Base-by-base conservation (phyloP, 257 asterid genomes). In the Capsicum chinense region DNA sequence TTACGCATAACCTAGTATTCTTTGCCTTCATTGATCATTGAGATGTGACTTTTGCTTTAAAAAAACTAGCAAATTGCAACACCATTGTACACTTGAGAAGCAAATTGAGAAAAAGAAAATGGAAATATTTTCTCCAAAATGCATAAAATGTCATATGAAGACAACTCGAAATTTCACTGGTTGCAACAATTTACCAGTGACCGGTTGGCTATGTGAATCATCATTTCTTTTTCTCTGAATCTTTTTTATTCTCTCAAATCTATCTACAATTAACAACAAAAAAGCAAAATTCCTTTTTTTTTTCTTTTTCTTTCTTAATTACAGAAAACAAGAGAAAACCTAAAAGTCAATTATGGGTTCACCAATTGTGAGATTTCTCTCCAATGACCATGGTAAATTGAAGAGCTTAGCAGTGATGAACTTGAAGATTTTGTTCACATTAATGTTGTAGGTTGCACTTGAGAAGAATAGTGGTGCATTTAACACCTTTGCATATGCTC, bases 281-380 rank as follows among this genome's bases (percentile, higher is more conserved):
- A 54, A 48, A 8, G 14, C 37, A 82, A 52, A 50, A 1, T 19
- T 9, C 17, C 10, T 19, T 60, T 19, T 60, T 19, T 19, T 62
- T 6, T 63, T 37, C 9, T 3, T 13, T 1, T 26, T 7, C 9
- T 19, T 39, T 54, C 56, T 11, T 86, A 82, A 83, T 86, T 85
- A 62, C 88, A 85, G 15, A 83, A 57, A 17, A 50, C 26, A 59
- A 74, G 67, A 52, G 42, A 52, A 79, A 59, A 64, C 50, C 89
- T 94, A 95, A 91, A 89, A 95, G 89, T 95, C 98, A 63, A 95
- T 93, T 3, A 92, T 91, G 62, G 98, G 98, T 91, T 95, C 98
- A 81, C 98, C 98, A 73, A 93, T 83, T 50, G 92, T 95, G 86
- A 95, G 93, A 85, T 95, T 95, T 42, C 97, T 92, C 88, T 95